Evolutionary conservation across 495 filamentous ascomycete genomes (phyloP).

Genomic region (Aspergillus hancockii): DNA sequence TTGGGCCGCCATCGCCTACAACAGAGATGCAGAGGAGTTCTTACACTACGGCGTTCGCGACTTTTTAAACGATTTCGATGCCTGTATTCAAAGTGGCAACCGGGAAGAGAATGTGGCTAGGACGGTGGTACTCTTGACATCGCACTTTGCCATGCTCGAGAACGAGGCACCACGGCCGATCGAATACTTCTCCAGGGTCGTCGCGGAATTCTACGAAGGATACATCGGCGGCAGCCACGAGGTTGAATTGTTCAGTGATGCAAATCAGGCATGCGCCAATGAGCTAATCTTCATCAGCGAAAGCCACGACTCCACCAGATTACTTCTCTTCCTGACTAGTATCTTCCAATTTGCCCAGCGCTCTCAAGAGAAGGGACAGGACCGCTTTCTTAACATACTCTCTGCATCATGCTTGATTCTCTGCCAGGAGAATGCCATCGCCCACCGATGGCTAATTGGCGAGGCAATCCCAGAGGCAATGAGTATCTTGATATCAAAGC

Average conservation of each 20-base stretch:
- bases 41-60: constrained; percentile 29
- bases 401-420: constrained; percentile 26
- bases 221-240: constrained; percentile 33
- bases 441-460: constrained; percentile 27
- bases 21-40: constrained; percentile 27
- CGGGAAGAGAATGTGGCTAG: constrained; percentile 30
- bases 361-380: constrained; percentile 18
- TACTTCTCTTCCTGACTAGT: constrained; percentile 26
- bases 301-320: constrained; percentile 23
- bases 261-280: constrained; percentile 28
- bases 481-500: constrained; percentile 23
- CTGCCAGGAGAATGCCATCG: constrained; percentile 23
- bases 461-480: constrained; percentile 24
- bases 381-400: constrained; percentile 23
- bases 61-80: constrained; percentile 32
- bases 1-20: constrained; percentile 26
- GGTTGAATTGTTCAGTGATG: constrained; percentile 28
- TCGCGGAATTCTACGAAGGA: constrained; percentile 33
- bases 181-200: constrained; percentile 29
- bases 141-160: constrained; percentile 33
- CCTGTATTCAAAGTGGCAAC: constrained; percentile 24
- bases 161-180: constrained; percentile 28
- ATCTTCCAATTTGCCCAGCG: constrained; percentile 26
- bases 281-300: constrained; percentile 27
- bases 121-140: constrained; percentile 25